A percentile compares a stretch with the other conserved stretches of the same genome.
These are phyloP conservation scores for Cladosporium austrohemisphaericum DNA, from an alignment of 2,329 filamentous ascomycete genomes.

Conservation along the genomic window DNA sequence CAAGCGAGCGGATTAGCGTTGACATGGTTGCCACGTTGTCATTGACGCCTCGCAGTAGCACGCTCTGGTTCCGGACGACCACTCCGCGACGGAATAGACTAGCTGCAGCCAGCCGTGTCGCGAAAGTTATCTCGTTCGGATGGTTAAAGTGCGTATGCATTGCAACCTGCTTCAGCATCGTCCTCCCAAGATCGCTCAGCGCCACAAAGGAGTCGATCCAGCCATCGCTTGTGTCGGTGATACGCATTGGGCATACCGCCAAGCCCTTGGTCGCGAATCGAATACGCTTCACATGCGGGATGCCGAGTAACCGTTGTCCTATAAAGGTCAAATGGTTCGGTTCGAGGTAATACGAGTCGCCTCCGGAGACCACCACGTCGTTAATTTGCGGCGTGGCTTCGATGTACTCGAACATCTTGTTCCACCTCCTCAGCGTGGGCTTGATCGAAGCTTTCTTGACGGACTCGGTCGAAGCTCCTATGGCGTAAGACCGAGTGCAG, in stretches of 20 bases:
- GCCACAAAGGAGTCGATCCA: slow-evolving; percentile 54
- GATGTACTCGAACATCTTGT: slow-evolving; percentile 57
- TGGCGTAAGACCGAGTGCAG: slow-evolving; percentile 59
- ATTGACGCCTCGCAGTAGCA: slow-evolving; percentile 58
- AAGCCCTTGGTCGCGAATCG: slow-evolving; percentile 62
- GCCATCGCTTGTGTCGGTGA: slow-evolving; percentile 50
- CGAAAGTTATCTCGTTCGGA: slow-evolving; percentile 59
- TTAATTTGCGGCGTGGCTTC: slow-evolving; percentile 47
- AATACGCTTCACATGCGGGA: slow-evolving; percentile 57
- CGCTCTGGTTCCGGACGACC: slow-evolving; percentile 58
- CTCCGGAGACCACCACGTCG: slow-evolving; percentile 62
- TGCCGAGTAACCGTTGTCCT: slow-evolving; percentile 53
- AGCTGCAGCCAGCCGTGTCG: slow-evolving; percentile 51
- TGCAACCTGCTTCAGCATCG: slow-evolving; percentile 56
- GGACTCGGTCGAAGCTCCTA: slow-evolving; percentile 53
- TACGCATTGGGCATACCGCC: slow-evolving; percentile 55
- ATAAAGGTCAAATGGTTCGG: slow-evolving; percentile 52
- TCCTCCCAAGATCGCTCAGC: slow-evolving; percentile 49
- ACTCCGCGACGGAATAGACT: slow-evolving; percentile 51
- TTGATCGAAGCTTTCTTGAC: slow-evolving; percentile 37
- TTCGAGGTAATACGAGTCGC: slow-evolving; percentile 57
- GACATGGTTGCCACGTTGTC: slow-evolving; percentile 53
- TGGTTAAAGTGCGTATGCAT: slow-evolving; percentile 66
- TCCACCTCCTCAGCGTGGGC: slow-evolving; percentile 48
- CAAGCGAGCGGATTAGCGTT: slow-evolving; percentile 51